phyloP scores from a whole-genome alignment of 257 asterid species.

The Coffea canephora region DNA sequence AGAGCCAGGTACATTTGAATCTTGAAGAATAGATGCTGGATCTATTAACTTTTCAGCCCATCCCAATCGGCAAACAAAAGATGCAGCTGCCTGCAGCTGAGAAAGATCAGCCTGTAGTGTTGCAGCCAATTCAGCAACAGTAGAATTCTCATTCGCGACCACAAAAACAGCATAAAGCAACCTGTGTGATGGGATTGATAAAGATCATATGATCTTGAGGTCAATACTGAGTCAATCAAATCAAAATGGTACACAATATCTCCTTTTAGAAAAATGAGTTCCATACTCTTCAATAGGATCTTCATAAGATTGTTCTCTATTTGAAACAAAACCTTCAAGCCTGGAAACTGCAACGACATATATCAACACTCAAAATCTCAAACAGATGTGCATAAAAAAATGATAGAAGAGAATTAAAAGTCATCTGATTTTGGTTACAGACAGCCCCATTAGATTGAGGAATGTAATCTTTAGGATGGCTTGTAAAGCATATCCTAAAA shows the following conservation, averaged over 20 bases:
- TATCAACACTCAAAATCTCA: conserved; percentile 24
- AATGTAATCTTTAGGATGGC: not conserved
- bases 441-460: not conserved
- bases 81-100: conserved; percentile 99
- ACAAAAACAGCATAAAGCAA: conserved; percentile 99
- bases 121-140: conserved; percentile 89
- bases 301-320: conserved; percentile 97
- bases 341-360: conserved; percentile 84
- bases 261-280: conserved; percentile 20
- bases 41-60: conserved; percentile 96
- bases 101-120: conserved; percentile 95
- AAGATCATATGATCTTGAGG: conserved; percentile 24
- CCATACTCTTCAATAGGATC: conserved; percentile 99
- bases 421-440: not conserved
- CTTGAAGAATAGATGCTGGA: conserved; percentile 93
- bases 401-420: not conserved
- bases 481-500: not conserved
- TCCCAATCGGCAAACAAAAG: conserved; percentile 98
- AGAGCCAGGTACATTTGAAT: conserved; percentile 60
- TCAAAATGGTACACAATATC: conserved; percentile 22
- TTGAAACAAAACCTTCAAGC: conserved; percentile 99
- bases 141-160: conserved; percentile 96
- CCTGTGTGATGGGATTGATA: conserved; percentile 48
- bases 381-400: not conserved
- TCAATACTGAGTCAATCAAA: conserved; percentile 19